phyloP scores from a whole-genome alignment of 805 yeast species.

The Candida insectalens region DNA sequence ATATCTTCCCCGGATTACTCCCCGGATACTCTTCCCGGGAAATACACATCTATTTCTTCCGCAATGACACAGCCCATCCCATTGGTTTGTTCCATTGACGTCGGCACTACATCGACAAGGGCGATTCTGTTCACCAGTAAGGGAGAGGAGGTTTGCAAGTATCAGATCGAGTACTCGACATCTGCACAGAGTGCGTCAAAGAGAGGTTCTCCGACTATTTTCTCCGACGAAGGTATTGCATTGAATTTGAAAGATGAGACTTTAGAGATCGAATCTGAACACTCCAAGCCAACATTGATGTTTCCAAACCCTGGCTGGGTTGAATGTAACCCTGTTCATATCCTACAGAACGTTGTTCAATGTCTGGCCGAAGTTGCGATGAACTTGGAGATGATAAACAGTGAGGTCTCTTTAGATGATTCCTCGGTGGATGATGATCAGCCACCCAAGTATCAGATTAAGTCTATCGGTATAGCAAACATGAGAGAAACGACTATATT shows the following conservation, averaged over 20 bases:
- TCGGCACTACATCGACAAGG: conserved; percentile 88
- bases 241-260: conserved; percentile 39
- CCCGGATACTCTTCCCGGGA: too few species aligned
- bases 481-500: conserved; percentile 92
- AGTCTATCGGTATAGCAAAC: conserved; percentile 81
- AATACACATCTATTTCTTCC: too few species aligned
- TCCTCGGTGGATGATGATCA: conserved; percentile 22
- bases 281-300: conserved; percentile 54
- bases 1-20: too few species aligned
- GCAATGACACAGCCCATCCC: too few species aligned
- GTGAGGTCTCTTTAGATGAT: conserved; percentile 26
- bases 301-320: conserved; percentile 90
- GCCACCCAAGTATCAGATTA: conserved; percentile 39
- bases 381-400: conserved; percentile 46
- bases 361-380: conserved; percentile 64
- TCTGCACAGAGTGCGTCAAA: conserved; percentile 42
- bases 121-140: conserved; percentile 67
- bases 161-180: conserved; percentile 83
- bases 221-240: conserved; percentile 68
- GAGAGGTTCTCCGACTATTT: conserved; percentile 40
- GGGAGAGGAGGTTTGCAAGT: conserved; percentile 76
- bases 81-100: conserved; percentile 69
- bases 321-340: conserved; percentile 82
- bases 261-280: conserved; percentile 53
- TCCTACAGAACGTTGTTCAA: conserved; percentile 68